Conservation (phyloP, 2,329 filamentous ascomycete genomes). For the Neobulgaria alba region DNA sequence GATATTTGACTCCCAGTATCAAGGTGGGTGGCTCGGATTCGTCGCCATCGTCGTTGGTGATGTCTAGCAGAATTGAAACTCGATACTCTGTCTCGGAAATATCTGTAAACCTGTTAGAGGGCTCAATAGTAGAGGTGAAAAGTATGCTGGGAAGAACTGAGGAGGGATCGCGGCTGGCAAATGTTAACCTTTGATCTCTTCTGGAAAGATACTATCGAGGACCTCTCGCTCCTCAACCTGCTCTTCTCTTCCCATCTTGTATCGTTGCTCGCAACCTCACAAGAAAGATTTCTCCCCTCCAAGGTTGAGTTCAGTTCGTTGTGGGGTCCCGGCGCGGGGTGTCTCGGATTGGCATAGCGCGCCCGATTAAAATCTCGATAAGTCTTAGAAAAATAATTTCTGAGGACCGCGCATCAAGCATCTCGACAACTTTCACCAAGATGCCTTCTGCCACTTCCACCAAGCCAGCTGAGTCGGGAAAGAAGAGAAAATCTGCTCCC, state of each 20-base stretch:
- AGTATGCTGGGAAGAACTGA: too few species aligned
- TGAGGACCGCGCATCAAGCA: too few species aligned
- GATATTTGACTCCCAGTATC: constrained; percentile 78
- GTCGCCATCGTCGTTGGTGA: constrained; percentile 55
- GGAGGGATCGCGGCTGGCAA: too few species aligned
- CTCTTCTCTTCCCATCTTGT: constrained; percentile 65
- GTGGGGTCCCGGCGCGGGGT: constrained; percentile 5
- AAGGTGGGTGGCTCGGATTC: constrained; percentile 60
- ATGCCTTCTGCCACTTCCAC: constrained; percentile 31
- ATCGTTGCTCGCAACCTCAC: neutral
- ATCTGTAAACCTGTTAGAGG: constrained; percentile 43
- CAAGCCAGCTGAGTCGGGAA: constrained; percentile 38
- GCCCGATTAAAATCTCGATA: constrained; percentile 7
- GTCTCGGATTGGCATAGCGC: constrained; percentile 17
- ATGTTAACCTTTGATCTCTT: constrained; percentile 97
- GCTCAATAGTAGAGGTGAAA: too few species aligned
- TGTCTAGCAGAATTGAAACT: constrained; percentile 77
- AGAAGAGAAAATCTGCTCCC: constrained; percentile 48
- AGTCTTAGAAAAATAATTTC: too few species aligned
- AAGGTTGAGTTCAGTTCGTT: constrained; percentile 1
- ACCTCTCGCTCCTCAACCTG: constrained; percentile 95
- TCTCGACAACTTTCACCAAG: constrained; percentile 12
- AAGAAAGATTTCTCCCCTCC: neutral
- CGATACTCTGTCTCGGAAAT: constrained; percentile 85
- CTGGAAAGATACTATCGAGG: constrained; percentile 94